Percentiles rank a stretch among this genome's conserved stretches.
phyloP scores from a whole-genome alignment of 352 stramenopile genomes.

The Saprolegnia parasitica region DNA sequence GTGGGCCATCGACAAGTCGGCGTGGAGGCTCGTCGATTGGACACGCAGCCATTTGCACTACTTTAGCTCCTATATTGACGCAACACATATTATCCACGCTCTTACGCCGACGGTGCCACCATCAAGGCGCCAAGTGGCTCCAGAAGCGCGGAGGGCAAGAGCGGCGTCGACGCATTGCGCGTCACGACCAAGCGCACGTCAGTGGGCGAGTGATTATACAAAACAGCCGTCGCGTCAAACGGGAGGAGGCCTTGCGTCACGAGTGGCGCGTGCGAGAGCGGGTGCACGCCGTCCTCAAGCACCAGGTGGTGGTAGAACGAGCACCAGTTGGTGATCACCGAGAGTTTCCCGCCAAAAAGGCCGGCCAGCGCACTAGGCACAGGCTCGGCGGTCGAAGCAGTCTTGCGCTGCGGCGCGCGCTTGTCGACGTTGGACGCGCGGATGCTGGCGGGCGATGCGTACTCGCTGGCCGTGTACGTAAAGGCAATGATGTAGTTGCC shows the following conservation, averaged over 20 bases:
- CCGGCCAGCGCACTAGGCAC: not conserved
- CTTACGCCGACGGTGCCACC: no score
- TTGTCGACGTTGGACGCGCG: not conserved
- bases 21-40: no score
- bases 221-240: conserved; percentile 1
- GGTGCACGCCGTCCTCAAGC: not conserved
- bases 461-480: not conserved
- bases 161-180: not conserved
- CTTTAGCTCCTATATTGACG: no score
- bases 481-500: not conserved
- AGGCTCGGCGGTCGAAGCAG: not conserved
- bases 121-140: no score
- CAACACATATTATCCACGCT: no score
- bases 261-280: not conserved
- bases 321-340: conserved; percentile 1
- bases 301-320: not conserved
- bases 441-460: not conserved
- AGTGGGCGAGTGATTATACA: not conserved
- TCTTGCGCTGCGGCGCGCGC: not conserved
- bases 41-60: no score
- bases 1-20: no score
- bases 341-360: not conserved
- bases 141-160: not conserved
- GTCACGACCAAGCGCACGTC: not conserved
- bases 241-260: not conserved